phyloP scores from a whole-genome alignment of 2,329 filamentous ascomycete species.

The Cladosporium sp. region DNA sequence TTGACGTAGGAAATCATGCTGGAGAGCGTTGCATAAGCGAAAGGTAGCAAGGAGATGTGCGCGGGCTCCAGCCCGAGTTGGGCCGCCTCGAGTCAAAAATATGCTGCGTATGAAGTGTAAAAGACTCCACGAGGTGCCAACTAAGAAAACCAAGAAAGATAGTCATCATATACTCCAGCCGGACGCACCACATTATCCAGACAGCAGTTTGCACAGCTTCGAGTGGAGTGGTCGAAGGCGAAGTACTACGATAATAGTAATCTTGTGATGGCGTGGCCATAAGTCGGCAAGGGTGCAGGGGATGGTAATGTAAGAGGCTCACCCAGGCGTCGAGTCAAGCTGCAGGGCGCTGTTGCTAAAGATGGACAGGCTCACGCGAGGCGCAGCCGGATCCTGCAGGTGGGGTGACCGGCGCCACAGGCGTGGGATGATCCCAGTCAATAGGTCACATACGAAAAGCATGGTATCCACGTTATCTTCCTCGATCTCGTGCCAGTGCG shows the following conservation, averaged over 20 bases:
- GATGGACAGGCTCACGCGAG: background rate
- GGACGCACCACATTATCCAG: background rate
- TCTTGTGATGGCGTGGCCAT: background rate
- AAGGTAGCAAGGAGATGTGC: background rate
- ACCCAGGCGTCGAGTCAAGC: background rate
- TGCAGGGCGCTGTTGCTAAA: background rate
- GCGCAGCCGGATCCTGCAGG: conserved; percentile 33
- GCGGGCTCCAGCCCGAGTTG: background rate
- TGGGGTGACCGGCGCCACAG: no score
- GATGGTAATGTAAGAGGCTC: background rate
- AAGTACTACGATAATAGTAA: background rate
- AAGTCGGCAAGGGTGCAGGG: background rate
- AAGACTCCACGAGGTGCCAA: background rate
- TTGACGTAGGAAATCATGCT: no score
- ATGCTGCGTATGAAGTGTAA: background rate
- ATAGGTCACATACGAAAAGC: no score
- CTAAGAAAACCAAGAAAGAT: background rate
- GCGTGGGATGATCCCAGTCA: no score
- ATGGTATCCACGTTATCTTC: no score
- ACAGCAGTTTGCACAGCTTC: background rate
- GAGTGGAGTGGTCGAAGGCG: background rate
- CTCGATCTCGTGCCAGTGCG: no score
- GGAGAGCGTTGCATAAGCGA: background rate
- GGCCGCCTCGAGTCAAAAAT: background rate
- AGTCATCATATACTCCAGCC: background rate